Conservation (phyloP, 208 protist species). For the Trypanosoma cruzi region DNA sequence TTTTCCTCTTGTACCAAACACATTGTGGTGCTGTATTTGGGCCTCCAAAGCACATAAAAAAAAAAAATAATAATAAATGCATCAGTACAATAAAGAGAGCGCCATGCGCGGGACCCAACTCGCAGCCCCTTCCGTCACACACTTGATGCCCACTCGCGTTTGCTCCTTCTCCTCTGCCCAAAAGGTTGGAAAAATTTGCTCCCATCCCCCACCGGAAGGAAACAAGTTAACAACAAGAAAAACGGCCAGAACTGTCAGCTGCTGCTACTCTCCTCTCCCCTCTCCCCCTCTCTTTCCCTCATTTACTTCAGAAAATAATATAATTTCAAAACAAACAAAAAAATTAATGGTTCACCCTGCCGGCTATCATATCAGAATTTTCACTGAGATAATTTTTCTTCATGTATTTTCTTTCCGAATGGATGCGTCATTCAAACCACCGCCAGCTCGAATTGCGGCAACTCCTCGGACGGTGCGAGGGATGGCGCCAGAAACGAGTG, state of each 20-base stretch:
- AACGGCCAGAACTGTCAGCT: not conserved
- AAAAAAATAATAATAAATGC: no score
- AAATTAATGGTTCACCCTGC: not conserved
- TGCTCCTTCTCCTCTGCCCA: not conserved
- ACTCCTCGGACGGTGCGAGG: not conserved
- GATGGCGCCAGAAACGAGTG: conserved; percentile 47
- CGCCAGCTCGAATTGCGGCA: conserved; percentile 10
- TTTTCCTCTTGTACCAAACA: not conserved
- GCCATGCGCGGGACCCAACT: no score
- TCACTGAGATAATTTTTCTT: not conserved
- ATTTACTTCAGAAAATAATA: not conserved
- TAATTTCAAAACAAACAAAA: conserved; percentile 19
- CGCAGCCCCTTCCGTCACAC: conserved; percentile 7
- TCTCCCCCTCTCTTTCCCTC: not conserved
- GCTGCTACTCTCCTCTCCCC: no score
- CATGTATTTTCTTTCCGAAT: not conserved
- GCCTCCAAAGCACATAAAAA: no score
- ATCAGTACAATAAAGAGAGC: not conserved
- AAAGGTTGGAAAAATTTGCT: not conserved
- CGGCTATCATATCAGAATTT: not conserved
- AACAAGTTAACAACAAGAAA: not conserved
- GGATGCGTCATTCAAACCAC: not conserved
- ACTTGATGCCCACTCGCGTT: not conserved
- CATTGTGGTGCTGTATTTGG: not conserved
- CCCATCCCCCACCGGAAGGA: not conserved